These are phyloP conservation scores for Gardenia jasminoides DNA, from an alignment of 257 asterid species.

Conservation along the genomic window DNA sequence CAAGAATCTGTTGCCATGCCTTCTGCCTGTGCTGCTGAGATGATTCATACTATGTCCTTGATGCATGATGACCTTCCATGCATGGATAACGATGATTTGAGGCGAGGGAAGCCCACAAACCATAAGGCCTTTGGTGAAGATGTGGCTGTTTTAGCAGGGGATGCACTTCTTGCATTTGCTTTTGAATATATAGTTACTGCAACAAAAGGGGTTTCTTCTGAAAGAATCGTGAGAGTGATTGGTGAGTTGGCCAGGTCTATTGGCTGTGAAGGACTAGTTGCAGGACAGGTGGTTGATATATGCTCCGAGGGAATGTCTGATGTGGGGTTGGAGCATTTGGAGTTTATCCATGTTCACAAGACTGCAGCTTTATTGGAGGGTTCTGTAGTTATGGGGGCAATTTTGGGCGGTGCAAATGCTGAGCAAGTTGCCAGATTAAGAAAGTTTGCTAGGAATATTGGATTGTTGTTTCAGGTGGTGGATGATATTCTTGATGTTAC, in stretches of 20 bases:
- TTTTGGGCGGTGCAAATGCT: slow-evolving; percentile 51
- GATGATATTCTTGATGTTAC: slow-evolving; percentile 68
- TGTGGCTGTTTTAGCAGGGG: slow-evolving; percentile 57
- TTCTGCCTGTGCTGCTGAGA: slow-evolving; percentile 64
- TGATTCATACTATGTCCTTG: slow-evolving; percentile 67
- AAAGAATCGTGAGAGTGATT: slow-evolving; percentile 31
- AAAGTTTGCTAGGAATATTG: slow-evolving; percentile 50
- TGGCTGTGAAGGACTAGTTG: slow-evolving; percentile 51
- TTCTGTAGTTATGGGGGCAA: slow-evolving; percentile 57
- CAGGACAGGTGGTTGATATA: slow-evolving; percentile 56
- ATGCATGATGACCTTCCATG: slow-evolving; percentile 73
- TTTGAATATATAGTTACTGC: slow-evolving; percentile 47
- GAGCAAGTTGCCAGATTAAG: slow-evolving; percentile 42
- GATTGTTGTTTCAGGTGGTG: slow-evolving; percentile 60
- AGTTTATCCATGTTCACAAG: slow-evolving; percentile 55
- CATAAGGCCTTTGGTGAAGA: slow-evolving; percentile 53
- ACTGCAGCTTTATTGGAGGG: slow-evolving; percentile 59
- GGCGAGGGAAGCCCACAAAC: slow-evolving; percentile 60
- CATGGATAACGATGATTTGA: slow-evolving; percentile 62
- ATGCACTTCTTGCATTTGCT: slow-evolving; percentile 50
- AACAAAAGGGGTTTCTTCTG: slow-evolving; percentile 37
- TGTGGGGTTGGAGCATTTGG: slow-evolving; percentile 49
- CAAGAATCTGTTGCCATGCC: slow-evolving; percentile 50
- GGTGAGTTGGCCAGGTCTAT: slow-evolving; percentile 44
- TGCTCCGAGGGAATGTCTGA: slow-evolving; percentile 43